These are phyloP conservation scores for Quercus agrifolia DNA, from an alignment of 306 rosid species.

Conservation along the genomic window DNA sequence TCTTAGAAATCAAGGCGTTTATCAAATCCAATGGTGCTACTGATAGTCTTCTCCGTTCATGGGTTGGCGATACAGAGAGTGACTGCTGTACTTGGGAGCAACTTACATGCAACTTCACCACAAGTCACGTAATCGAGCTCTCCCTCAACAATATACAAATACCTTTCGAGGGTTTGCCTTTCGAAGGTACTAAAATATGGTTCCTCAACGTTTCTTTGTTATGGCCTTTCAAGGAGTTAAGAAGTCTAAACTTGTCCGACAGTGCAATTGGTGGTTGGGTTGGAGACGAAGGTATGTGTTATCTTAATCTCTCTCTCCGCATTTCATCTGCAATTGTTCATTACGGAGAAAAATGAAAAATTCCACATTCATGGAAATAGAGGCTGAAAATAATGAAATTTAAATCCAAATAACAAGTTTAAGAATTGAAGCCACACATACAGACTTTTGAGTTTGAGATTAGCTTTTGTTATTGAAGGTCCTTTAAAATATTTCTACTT, in stretches of 20 bases:
- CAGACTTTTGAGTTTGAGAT: too few relatives aligned
- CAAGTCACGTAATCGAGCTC: not conserved
- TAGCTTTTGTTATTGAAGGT: too few relatives aligned
- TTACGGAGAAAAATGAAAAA: too few relatives aligned
- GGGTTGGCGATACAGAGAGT: not conserved
- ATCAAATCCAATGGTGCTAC: not conserved
- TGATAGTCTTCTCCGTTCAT: not conserved
- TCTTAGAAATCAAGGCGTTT: conserved; percentile 6
- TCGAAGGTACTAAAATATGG: not conserved
- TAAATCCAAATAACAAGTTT: too few relatives aligned
- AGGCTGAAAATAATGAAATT: too few relatives aligned
- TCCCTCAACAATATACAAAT: not conserved
- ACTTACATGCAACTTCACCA: not conserved
- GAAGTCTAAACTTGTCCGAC: not conserved
- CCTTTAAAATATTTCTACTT: too few relatives aligned
- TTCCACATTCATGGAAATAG: too few relatives aligned
- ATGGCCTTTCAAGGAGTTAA: not conserved
- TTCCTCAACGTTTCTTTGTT: not conserved
- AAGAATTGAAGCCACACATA: too few relatives aligned
- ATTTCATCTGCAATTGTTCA: too few relatives aligned
- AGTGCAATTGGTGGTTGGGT: not conserved
- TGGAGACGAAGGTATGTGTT: not conserved
- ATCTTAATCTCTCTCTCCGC: too few relatives aligned
- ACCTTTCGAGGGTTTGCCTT: too few relatives aligned
- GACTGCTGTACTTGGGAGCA: conserved; percentile 6